phyloP scores from a whole-genome alignment of 768 basidiomycete species.

The Mycena capillaripes region DNA sequence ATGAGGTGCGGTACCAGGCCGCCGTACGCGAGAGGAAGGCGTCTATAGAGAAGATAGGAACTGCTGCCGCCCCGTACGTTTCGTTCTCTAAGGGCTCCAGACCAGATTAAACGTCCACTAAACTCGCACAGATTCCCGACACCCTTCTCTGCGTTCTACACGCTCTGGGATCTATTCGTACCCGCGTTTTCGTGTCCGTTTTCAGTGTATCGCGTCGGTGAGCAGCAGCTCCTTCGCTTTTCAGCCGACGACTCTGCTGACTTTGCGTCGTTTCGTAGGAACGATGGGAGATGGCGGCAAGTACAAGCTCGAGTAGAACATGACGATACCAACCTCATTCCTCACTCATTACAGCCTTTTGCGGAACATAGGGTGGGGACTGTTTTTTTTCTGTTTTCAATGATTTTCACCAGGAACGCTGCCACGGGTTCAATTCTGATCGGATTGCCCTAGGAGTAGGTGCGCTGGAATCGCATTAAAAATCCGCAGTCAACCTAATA shows the following conservation, averaged over 20 bases:
- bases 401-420: too few relatives aligned
- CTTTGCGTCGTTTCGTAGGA: slow-evolving; percentile 12
- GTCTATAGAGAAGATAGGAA: not conserved
- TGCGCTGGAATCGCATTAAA: too few relatives aligned
- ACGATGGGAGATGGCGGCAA: slow-evolving; percentile 60
- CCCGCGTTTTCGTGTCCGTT: slow-evolving; percentile 47
- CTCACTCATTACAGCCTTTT: not conserved
- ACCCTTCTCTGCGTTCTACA: slow-evolving; percentile 21
- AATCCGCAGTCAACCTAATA: too few relatives aligned
- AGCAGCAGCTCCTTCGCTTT: not conserved
- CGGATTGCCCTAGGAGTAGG: too few relatives aligned
- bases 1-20: slow-evolving; percentile 28
- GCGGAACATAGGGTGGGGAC: too few relatives aligned
- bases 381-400: too few relatives aligned
- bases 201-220: slow-evolving; percentile 42
- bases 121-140: slow-evolving; percentile 2
- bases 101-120: not conserved
- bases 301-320: not conserved
- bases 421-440: too few relatives aligned
- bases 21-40: slow-evolving; percentile 12
- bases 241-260: not conserved
- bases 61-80: not conserved
- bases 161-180: slow-evolving; percentile 48
- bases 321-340: too few relatives aligned
- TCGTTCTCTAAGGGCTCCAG: not conserved